Percentiles rank a stretch among this genome's conserved stretches.
phyloP scores from a whole-genome alignment of 139 green algal species.

The Coelastrella sp. region DNA sequence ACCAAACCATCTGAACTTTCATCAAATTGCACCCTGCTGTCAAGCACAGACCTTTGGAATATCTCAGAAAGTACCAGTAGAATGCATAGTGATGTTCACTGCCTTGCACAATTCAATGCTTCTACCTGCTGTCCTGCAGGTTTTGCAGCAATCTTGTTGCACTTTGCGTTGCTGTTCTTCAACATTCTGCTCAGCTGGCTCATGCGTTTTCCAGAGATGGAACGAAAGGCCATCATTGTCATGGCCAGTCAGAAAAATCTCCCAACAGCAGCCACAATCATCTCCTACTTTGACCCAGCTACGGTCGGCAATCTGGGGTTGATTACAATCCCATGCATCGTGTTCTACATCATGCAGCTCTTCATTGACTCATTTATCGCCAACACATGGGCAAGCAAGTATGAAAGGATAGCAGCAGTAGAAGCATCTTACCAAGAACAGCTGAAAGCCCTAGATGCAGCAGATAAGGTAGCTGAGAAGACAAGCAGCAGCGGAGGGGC shows the following conservation, averaged over 20 bases:
- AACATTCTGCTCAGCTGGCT: slow-evolving; percentile 62
- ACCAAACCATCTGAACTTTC: no score
- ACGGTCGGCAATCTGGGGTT: slow-evolving; percentile 68
- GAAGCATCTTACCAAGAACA: slow-evolving; percentile 56
- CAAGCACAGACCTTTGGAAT: no score
- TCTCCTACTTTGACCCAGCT: slow-evolving; percentile 55
- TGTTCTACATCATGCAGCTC: slow-evolving; percentile 81
- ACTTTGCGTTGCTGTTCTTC: slow-evolving; percentile 71
- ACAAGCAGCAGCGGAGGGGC: neutral
- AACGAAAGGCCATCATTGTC: slow-evolving; percentile 69
- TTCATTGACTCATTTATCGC: slow-evolving; percentile 80
- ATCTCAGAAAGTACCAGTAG: no score
- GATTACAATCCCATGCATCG: slow-evolving; percentile 83
- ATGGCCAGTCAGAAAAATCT: slow-evolving; percentile 73
- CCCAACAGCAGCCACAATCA: slow-evolving; percentile 57
- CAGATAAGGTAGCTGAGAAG: neutral
- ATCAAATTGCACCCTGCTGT: no score
- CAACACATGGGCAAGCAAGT: slow-evolving; percentile 65
- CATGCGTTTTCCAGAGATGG: slow-evolving; percentile 57
- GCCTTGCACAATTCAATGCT: no score
- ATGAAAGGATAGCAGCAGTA: slow-evolving; percentile 54
- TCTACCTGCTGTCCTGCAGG: neutral
- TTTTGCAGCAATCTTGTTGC: slow-evolving; percentile 55
- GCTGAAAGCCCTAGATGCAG: slow-evolving; percentile 40
- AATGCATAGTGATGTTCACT: no score